Base-by-base conservation (phyloP, 805 yeast species). In the Candida vaughaniae region DNA sequence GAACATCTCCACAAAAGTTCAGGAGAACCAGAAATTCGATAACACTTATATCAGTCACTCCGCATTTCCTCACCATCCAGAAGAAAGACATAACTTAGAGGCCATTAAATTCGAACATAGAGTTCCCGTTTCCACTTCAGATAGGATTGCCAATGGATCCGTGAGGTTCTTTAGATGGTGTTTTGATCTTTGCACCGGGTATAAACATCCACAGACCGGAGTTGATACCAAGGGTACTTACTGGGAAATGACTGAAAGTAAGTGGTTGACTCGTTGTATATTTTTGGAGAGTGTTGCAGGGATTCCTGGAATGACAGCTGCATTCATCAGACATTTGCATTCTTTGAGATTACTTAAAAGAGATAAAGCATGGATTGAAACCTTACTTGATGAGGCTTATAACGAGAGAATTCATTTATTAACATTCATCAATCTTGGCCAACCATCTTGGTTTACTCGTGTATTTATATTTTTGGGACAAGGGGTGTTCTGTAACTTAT, bases 251-350 rank as follows among this genome's bases (percentile, higher is more conserved):
- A 77, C 82, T 4, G 75, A 73, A 17, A 67, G 64, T 36, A 77
- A 78, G 51, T 83, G 89, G 89, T 48, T 83, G 40, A 73, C 78
- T 5, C 56, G 84, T 36, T 60, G 74, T 39, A 75, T 83, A 25
- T 80, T 83, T 48, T 67, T 82, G 47, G 90, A 82, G 56, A 73
- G 80, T 42, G 70, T 83, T 38, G 90, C 90, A 4, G 89, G 87
- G 6, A 85, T 82, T n/a, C 90, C 90, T 1, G 89, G 90, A 8
- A 75, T 80, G 69, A 84, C 79, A 31, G 90, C 85, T 3, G 83
- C 84, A 1, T 82, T 81, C 59, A 56, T 83, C 29, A 71, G 89
- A 39, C 89, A 83, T 53, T 66, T 82, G 49, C 80, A 78, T 45
- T 74, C 85, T 2, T 54, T 82, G 32, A 62, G 90, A 46, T 56